Conservation (phyloP, 768 basidiomycete genomes). For the Suillus weaverae region DNA sequence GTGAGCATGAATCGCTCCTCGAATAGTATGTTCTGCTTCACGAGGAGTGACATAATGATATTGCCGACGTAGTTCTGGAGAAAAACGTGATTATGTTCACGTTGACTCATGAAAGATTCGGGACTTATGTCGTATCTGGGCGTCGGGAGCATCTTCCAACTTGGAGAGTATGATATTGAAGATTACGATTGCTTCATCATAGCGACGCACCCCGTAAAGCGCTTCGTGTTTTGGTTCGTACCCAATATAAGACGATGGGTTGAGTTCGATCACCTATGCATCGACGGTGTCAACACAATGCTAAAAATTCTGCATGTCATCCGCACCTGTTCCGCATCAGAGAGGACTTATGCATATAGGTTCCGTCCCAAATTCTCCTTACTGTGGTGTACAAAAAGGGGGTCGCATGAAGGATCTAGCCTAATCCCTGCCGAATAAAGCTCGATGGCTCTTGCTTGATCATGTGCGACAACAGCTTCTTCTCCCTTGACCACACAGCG, state of each 20-base stretch:
- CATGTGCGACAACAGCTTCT: neutral
- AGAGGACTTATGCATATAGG: neutral
- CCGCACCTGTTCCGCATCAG: neutral
- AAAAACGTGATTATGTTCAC: neutral
- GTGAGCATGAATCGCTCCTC: neutral
- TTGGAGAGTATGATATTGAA: neutral
- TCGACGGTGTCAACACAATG: neutral
- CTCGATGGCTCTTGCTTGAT: neutral
- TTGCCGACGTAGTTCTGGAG: neutral
- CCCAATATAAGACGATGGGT: neutral
- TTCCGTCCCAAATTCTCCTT: neutral
- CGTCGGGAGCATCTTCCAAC: neutral
- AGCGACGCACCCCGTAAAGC: neutral
- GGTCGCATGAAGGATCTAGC: neutral
- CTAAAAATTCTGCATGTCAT: neutral
- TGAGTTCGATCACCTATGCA: neutral
- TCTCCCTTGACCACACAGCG: neutral
- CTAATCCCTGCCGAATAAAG: neutral
- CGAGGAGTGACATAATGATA: neutral
- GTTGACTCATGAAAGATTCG: neutral
- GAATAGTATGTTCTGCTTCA: neutral
- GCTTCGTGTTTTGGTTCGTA: neutral
- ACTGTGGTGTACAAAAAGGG: neutral
- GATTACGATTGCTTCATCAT: neutral
- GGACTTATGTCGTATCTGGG: neutral